phyloP scores from a whole-genome alignment of 2,329 filamentous ascomycete genomes.

The Cercospora brassicicola region DNA sequence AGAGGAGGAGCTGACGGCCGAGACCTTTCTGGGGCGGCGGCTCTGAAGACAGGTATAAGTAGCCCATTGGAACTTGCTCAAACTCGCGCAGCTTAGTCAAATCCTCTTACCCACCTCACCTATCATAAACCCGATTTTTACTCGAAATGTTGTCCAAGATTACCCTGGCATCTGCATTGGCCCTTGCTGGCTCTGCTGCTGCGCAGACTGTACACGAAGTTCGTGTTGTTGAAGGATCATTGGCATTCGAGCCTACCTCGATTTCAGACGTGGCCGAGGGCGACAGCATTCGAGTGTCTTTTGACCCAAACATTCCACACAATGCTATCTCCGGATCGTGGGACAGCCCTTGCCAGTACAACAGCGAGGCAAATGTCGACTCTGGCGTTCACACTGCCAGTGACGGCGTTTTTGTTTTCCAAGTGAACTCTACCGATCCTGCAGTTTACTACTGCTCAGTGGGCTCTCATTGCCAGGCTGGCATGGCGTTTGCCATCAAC shows the following conservation, averaged over 20 bases:
- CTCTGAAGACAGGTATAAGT: constrained; percentile 8
- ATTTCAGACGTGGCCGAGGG: constrained; percentile 9
- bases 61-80: constrained; percentile 14
- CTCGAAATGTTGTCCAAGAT: constrained; percentile 14
- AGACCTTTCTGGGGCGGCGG: not conserved
- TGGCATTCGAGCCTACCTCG: constrained; percentile 13
- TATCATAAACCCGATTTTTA: not conserved
- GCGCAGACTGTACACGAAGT: constrained; percentile 14
- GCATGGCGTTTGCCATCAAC: constrained; percentile 15
- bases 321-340: constrained; percentile 12
- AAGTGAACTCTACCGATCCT: constrained; percentile 15
- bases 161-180: constrained; percentile 9
- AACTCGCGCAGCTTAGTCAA: constrained; percentile 15
- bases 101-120: not conserved
- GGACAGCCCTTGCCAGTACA: constrained; percentile 10
- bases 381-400: constrained; percentile 10
- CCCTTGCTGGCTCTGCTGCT: not conserved
- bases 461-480: constrained; percentile 11
- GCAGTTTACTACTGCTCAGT: constrained; percentile 11
- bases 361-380: constrained; percentile 4
- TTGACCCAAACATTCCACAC: constrained; percentile 4
- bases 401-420: constrained; percentile 10
- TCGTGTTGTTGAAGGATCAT: not conserved
- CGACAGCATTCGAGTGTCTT: constrained; percentile 11
- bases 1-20: not conserved